A percentile compares a stretch with the other conserved stretches of the same genome.
Conservation (phyloP, 257 asterid species). For the Anisodus tanguticus region DNA sequence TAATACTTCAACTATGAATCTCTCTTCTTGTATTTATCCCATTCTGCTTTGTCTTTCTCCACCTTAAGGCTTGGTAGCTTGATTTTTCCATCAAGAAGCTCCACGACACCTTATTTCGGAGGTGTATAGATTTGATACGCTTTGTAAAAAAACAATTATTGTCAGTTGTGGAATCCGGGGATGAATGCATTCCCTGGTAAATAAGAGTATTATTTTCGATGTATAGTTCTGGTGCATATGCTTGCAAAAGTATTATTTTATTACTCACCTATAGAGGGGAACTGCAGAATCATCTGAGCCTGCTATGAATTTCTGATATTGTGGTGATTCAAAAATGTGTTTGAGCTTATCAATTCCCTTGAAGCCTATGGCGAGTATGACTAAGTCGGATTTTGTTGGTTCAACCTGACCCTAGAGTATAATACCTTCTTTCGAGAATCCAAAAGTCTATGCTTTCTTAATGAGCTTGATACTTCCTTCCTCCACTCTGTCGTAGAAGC, state of each 20-base stretch:
- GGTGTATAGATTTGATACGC: conserved; percentile 43
- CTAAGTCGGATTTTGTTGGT: conserved; percentile 41
- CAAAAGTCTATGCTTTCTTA: conserved; percentile 42
- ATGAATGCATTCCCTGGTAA: conserved; percentile 50
- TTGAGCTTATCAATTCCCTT: conserved; percentile 50
- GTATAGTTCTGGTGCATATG: background rate
- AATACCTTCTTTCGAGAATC: conserved; percentile 50
- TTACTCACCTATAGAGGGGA: conserved; percentile 50
- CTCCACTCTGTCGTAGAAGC: conserved; percentile 54
- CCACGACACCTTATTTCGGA: conserved; percentile 51
- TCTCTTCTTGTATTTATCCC: conserved; percentile 49
- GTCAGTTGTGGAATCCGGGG: conserved; percentile 60
- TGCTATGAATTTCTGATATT: conserved; percentile 37
- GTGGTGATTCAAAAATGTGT: conserved; percentile 38
- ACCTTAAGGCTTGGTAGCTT: conserved; percentile 50
- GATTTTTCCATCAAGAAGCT: conserved; percentile 51
- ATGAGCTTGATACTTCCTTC: conserved; percentile 51
- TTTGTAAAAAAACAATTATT: conserved; percentile 52
- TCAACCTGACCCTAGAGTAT: conserved; percentile 35
- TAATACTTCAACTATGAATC: conserved; percentile 41
- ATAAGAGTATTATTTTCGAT: background rate
- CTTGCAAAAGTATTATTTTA: background rate
- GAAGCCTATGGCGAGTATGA: conserved; percentile 58
- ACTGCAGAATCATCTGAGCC: conserved; percentile 33
- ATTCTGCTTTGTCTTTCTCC: conserved; percentile 46